phyloP scores from a whole-genome alignment of 2,329 filamentous ascomycete genomes.

The Pseudogymnoascus sp. region DNA sequence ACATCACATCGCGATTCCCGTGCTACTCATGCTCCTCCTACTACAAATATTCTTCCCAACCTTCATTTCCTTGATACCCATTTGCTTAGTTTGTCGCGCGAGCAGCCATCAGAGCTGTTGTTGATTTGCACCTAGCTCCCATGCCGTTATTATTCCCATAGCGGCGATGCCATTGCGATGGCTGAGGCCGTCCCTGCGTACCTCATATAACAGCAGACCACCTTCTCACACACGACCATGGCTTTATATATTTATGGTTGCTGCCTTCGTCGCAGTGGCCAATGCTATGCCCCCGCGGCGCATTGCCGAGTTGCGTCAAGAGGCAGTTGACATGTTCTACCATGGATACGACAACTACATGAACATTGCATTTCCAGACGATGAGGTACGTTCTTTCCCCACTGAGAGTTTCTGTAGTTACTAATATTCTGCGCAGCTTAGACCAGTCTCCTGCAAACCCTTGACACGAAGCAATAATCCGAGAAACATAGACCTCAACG shows the following conservation, averaged over 20 bases:
- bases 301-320: constrained; percentile 49
- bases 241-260: constrained; percentile 19
- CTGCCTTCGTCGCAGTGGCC: constrained; percentile 23
- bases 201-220: constrained; percentile 19
- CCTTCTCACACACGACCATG: constrained; percentile 20
- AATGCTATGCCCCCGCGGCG: constrained; percentile 47
- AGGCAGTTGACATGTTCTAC: constrained; percentile 79
- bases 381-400: constrained; percentile 57
- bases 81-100: background rate
- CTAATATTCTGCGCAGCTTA: constrained; percentile 47
- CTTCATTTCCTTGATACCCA: constrained; percentile 6
- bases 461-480: constrained; percentile 80
- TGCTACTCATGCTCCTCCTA: background rate
- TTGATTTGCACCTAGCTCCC: background rate
- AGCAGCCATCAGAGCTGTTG: background rate
- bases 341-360: constrained; percentile 97
- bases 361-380: constrained; percentile 87
- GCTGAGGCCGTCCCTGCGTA: constrained; percentile 22
- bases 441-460: constrained; percentile 76
- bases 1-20: background rate
- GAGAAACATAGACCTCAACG: constrained; percentile 79
- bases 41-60: background rate
- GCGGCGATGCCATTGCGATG: constrained; percentile 32
- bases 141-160: constrained; percentile 7
- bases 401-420: background rate